Evolutionary conservation across 768 basidiomycete genomes (phyloP), one percentile per base, ranked within the genome.

Genomic region (Brasilioporus rufonigricans): DNA sequence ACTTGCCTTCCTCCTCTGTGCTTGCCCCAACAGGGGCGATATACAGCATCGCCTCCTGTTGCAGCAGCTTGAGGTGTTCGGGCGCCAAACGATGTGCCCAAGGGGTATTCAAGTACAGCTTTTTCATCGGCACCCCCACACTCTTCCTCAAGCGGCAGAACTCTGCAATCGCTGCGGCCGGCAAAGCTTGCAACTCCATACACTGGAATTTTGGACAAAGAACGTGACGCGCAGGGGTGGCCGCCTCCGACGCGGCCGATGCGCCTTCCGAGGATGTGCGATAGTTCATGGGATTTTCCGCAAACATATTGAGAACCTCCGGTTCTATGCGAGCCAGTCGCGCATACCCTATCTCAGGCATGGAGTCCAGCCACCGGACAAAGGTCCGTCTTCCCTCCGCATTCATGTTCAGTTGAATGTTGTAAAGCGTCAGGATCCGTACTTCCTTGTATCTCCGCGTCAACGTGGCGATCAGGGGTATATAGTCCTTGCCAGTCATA

Each of bases 301-400:
- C 70, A 61, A 87, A 82, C n/a, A 76, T 59, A 3, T 78, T 70
- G 48, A 86, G 73, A 43, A 85, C 63, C 21, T 69, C 60, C 31
- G 64, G 52, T 44, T 72, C 71, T 36, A 82, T 65, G 43, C 73
- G 73, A n/a, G 78, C 74, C 23, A 85, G 61, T 21, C 82, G 77
- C 29, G 82, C 68, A 61, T 78, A 83, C 39, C 61, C 69, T 21
- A 89, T 62, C 26, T 73, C 65, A 11, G 85, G 85, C 77, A 87
- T 82, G 21, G 84, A 79, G 45, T 78, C 68, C 29, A 88, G 66
- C 77, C 81, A 85, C 36, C 71, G 73, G 40, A 81, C 69, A 59
- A 85, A 63, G 38, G 67, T 51, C 43, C 60, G 48, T 45, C 55
- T 58, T 21, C 71, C 73, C 26, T 40, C 23, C 48, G 53, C 48